These are phyloP conservation scores for Cudoniella acicularis DNA, from an alignment of 495 filamentous ascomycete species.

Conservation along the genomic window DNA sequence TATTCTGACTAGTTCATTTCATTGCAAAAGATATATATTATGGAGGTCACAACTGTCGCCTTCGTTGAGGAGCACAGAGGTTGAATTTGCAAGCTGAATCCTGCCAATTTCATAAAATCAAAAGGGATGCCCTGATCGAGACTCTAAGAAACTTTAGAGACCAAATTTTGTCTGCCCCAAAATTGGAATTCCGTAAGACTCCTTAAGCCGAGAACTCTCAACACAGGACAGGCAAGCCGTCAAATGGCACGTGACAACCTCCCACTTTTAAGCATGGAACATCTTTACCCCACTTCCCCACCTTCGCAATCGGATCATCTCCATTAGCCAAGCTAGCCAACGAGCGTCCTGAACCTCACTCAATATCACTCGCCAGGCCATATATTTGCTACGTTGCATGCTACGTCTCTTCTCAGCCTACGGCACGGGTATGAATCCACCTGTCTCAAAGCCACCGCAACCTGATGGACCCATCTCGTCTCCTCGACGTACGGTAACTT, in stretches of 20 bases:
- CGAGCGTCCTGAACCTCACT: neutral
- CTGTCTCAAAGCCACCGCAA: neutral
- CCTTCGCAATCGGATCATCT: neutral
- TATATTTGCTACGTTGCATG: slow-evolving; percentile 16
- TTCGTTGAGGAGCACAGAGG: no score
- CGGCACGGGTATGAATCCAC: neutral
- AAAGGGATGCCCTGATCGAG: no score
- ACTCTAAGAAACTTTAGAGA: no score
- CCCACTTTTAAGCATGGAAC: neutral
- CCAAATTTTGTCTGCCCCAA: no score
- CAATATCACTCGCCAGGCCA: neutral
- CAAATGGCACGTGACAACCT: neutral
- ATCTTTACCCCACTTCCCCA: neutral
- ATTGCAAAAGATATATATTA: no score
- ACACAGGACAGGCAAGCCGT: no score
- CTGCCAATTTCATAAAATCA: no score
- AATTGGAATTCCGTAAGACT: no score
- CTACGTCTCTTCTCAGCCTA: neutral
- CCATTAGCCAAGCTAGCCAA: neutral
- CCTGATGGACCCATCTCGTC: neutral
- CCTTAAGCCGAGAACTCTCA: no score
- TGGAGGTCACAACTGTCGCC: no score
- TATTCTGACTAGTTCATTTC: neutral
- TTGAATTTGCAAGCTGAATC: no score
- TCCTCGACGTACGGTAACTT: neutral